Conservation (phyloP, 306 rosid species). For the Trichosanthes truncata region DNA sequence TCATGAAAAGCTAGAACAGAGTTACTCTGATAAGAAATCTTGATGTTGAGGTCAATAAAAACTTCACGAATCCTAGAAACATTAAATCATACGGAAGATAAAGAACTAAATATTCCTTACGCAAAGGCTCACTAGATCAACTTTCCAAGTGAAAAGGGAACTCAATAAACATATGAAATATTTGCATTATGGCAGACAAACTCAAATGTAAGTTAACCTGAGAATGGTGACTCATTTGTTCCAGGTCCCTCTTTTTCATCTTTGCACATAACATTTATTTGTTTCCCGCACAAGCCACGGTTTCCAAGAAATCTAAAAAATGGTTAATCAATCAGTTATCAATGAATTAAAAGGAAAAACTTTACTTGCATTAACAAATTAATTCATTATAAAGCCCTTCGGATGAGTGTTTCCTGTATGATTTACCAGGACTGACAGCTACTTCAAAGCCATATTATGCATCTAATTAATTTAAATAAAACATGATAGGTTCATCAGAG, state of each 20-base stretch:
- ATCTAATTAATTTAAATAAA: slow-evolving; percentile 11
- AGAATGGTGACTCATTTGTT: slow-evolving; percentile 25
- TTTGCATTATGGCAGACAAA: neutral
- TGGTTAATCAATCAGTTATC: slow-evolving; percentile 1
- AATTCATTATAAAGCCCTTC: neutral
- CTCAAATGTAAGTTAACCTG: slow-evolving; percentile 31
- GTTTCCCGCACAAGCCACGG: slow-evolving; percentile 84
- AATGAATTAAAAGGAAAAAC: neutral
- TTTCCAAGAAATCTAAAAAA: slow-evolving; percentile 78
- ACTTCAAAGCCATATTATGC: neutral
- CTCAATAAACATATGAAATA: neutral
- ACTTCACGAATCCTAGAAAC: neutral
- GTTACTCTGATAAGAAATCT: slow-evolving; percentile 1
- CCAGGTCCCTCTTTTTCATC: slow-evolving; percentile 42
- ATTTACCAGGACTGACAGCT: neutral
- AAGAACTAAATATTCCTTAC: neutral
- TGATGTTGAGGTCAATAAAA: neutral
- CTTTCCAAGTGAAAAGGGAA: neutral
- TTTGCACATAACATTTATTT: slow-evolving; percentile 55
- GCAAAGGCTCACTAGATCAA: neutral
- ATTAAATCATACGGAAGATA: neutral
- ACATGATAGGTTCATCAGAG: slow-evolving; percentile 6
- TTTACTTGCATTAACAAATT: neutral
- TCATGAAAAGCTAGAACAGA: neutral
- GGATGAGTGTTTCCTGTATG: slow-evolving; percentile 3